Evolutionary conservation across 495 filamentous ascomycete species (phyloP).

Genomic region (Penicillium ochrochloron): DNA sequence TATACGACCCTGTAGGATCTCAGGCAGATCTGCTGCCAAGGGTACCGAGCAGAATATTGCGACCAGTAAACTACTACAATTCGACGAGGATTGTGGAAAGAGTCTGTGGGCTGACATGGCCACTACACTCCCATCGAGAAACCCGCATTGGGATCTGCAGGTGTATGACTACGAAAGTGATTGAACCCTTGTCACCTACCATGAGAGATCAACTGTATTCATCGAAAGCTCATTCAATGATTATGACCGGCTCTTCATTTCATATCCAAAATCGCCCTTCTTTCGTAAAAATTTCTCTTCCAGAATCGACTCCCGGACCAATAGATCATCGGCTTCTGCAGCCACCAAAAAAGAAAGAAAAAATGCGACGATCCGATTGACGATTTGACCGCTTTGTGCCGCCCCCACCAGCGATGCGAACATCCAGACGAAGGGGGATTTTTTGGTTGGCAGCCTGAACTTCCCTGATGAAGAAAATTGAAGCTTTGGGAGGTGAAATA

Average conservation of each 20-base stretch:
- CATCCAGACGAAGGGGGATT: neutral
- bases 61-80: neutral
- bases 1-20: neutral
- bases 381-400: conserved; percentile 20
- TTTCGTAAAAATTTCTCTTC: neutral
- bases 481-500: neutral
- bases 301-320: conserved; percentile 6
- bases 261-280: neutral
- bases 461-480: neutral
- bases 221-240: neutral
- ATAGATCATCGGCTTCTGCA: conserved; percentile 22
- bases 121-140: neutral
- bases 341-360: conserved; percentile 14
- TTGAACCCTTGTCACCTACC: neutral
- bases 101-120: neutral
- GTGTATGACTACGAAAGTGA: neutral
- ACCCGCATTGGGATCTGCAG: conserved; percentile 4
- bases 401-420: conserved; percentile 15
- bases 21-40: neutral
- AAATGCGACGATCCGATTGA: conserved; percentile 20
- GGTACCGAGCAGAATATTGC: neutral
- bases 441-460: neutral
- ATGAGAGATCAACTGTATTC: neutral
- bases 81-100: neutral
- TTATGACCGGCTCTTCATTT: neutral